A percentile compares a stretch with the other conserved stretches of the same genome.
phyloP scores from a whole-genome alignment of 1,284 basidiomycete species.

The Cryptococcus sp. region DNA sequence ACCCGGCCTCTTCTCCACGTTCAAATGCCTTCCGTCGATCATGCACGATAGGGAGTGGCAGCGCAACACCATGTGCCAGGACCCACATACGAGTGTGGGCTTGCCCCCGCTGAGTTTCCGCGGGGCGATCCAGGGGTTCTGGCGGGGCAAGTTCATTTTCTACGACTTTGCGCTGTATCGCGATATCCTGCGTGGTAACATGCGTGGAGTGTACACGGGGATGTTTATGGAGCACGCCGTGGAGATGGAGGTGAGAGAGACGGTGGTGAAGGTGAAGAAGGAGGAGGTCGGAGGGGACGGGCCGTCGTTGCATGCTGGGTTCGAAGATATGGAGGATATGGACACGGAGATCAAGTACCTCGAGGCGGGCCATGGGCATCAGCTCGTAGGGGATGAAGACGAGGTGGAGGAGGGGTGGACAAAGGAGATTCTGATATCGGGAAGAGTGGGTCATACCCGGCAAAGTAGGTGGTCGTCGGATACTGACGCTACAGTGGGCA shows the following conservation, averaged over 20 bases:
- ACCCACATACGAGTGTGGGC: slow-evolving; percentile 50
- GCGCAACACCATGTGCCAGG: slow-evolving; percentile 49
- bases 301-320: slow-evolving; percentile 39
- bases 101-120: slow-evolving; percentile 49
- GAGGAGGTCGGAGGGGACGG: slow-evolving; percentile 48
- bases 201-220: slow-evolving; percentile 48
- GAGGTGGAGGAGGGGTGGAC: slow-evolving; percentile 45
- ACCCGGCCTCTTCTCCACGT: slow-evolving; percentile 27
- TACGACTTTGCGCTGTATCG: slow-evolving; percentile 56
- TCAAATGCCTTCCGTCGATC: slow-evolving; percentile 36
- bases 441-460: slow-evolving; percentile 24
- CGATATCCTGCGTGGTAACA: slow-evolving; percentile 52
- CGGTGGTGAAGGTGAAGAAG: slow-evolving; percentile 40
- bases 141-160: slow-evolving; percentile 55
- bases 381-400: slow-evolving; percentile 32
- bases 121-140: slow-evolving; percentile 52
- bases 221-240: slow-evolving; percentile 43
- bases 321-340: slow-evolving; percentile 30
- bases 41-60: slow-evolving; percentile 50
- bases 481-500: neutral
- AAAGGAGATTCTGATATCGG: slow-evolving; percentile 49
- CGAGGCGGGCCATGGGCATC: slow-evolving; percentile 37
- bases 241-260: slow-evolving; percentile 45
- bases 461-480: neutral
- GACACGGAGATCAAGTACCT: slow-evolving; percentile 33